Conservation (phyloP, 352 stramenopile genomes). For the Pythium pyrilobum region DNA sequence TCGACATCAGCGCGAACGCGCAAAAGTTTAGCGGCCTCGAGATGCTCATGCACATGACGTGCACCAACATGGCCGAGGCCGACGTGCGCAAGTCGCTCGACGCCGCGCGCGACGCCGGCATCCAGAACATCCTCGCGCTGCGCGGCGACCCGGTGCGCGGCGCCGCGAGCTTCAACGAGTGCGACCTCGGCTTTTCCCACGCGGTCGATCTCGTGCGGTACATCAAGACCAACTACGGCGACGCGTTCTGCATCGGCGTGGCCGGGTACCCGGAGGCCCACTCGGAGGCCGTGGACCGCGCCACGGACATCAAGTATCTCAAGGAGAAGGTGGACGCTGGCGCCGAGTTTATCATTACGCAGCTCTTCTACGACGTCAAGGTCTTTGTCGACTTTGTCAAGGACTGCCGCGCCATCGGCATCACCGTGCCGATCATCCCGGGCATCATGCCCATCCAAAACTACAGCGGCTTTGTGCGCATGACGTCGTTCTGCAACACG, state of each 20-base stretch:
- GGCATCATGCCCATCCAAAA: slow-evolving; percentile 99
- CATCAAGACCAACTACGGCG: slow-evolving; percentile 93
- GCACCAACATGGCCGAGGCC: slow-evolving; percentile 97
- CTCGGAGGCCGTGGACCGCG: slow-evolving; percentile 78
- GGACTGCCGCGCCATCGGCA: slow-evolving; percentile 85
- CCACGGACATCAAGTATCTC: slow-evolving; percentile 96
- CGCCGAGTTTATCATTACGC: slow-evolving; percentile 98
- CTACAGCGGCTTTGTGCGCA: slow-evolving; percentile 96
- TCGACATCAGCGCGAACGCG: slow-evolving; percentile 92
- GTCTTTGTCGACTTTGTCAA: slow-evolving; percentile 95
- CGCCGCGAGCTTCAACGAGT: slow-evolving; percentile 84
- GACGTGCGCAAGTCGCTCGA: slow-evolving; percentile 92
- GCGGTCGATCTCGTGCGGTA: slow-evolving; percentile 96
- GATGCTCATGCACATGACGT: slow-evolving; percentile 95
- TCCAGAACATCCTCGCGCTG: slow-evolving; percentile 98
- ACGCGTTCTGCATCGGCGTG: slow-evolving; percentile 96
- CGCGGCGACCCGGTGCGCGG: slow-evolving; percentile 94
- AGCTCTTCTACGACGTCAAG: slow-evolving; percentile 99
- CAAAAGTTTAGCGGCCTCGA: slow-evolving; percentile 90
- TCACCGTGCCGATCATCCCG: slow-evolving; percentile 95
- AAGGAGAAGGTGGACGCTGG: slow-evolving; percentile 98
- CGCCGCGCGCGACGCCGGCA: slow-evolving; percentile 88
- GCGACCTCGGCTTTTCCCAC: slow-evolving; percentile 92
- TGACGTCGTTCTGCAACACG: slow-evolving; percentile 97
- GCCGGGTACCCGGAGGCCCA: slow-evolving; percentile 98